Conservation (phyloP, 2,329 filamentous ascomycete genomes). For the Colletotrichum limetticola region DNA sequence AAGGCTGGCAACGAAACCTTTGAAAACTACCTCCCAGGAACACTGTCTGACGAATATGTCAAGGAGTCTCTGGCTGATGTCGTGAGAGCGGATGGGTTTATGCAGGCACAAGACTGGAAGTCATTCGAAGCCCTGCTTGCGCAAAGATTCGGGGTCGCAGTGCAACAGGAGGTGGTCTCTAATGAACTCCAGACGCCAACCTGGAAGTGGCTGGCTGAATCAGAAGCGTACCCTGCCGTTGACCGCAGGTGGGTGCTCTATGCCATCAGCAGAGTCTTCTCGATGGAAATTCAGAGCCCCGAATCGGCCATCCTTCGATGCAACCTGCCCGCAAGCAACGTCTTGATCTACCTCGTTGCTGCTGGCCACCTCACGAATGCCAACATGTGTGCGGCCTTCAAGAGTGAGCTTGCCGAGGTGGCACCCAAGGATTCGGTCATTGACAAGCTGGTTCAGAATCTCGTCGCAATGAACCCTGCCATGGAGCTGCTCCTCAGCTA, state of each 20-base stretch:
- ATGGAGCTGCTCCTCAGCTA: conserved; percentile 75
- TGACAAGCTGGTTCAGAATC: conserved; percentile 70
- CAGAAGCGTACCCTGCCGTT: conserved; percentile 59
- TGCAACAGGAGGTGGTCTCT: conserved; percentile 37
- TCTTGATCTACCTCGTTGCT: conserved; percentile 68
- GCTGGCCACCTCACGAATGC: conserved; percentile 69
- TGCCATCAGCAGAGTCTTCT: conserved; percentile 70
- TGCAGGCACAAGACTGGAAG: conserved; percentile 56
- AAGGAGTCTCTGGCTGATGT: conserved; percentile 56
- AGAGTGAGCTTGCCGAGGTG: conserved; percentile 57
- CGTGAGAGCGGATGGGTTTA: conserved; percentile 58
- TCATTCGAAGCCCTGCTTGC: conserved; percentile 63
- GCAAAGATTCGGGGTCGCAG: conserved; percentile 52
- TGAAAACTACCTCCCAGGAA: conserved; percentile 56
- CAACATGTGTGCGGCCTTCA: conserved; percentile 69
- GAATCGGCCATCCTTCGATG: conserved; percentile 45
- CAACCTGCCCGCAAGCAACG: conserved; percentile 61
- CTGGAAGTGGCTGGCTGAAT: conserved; percentile 62
- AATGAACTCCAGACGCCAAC: conserved; percentile 43
- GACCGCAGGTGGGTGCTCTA: conserved; percentile 75
- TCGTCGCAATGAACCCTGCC: conserved; percentile 74
- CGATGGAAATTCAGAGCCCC: conserved; percentile 57
- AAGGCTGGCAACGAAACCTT: conserved; percentile 29
- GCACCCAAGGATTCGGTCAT: conserved; percentile 47
- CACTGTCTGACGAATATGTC: conserved; percentile 61